These are phyloP conservation scores for Suillus weaverae DNA, from an alignment of 768 basidiomycete species.

Conservation along the genomic window DNA sequence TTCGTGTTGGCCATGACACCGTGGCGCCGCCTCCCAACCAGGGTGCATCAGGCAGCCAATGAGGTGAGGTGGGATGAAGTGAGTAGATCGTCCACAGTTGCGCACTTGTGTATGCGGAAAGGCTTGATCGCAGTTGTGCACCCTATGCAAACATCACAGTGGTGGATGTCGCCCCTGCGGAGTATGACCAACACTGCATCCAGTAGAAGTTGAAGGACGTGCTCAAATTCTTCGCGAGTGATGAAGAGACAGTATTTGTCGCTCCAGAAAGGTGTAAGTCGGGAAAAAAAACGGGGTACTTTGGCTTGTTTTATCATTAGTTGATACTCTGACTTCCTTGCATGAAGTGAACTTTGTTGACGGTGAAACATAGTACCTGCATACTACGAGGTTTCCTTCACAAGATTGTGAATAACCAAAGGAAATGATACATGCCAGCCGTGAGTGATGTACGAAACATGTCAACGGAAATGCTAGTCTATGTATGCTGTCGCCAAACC, in stretches of 20 bases:
- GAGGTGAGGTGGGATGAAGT: not conserved
- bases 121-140: not conserved
- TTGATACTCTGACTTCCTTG: not conserved
- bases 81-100: not conserved
- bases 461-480: not conserved
- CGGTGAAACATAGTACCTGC: not conserved
- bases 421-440: not conserved
- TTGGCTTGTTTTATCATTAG: not conserved
- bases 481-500: conserved; percentile 29
- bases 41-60: not conserved
- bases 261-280: not conserved
- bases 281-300: not conserved
- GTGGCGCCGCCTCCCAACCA: not conserved
- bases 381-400: not conserved
- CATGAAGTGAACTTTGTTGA: not conserved
- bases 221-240: not conserved
- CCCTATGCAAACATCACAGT: not conserved
- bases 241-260: not conserved
- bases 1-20: conserved; percentile 4
- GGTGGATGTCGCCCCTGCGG: not conserved
- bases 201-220: not conserved
- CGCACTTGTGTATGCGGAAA: not conserved
- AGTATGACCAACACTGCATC: not conserved
- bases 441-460: not conserved
- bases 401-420: not conserved